Conservation (phyloP, 2,329 filamentous ascomycete species). For the Beauveria sp. region DNA sequence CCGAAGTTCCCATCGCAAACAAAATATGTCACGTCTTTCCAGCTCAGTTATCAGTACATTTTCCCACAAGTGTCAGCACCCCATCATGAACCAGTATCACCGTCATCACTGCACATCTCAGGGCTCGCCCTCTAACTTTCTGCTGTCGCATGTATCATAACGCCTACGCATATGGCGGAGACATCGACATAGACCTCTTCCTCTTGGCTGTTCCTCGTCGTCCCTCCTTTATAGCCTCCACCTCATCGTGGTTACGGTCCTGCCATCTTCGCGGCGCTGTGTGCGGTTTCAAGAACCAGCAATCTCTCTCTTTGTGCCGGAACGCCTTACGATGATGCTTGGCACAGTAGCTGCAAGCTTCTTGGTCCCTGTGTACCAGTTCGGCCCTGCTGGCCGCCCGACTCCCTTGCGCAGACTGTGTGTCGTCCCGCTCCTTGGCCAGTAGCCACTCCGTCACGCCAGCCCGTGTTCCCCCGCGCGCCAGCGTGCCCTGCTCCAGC, state of each 20-base stretch:
- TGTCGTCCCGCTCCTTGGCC: neutral
- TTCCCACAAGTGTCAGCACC: too few relatives aligned
- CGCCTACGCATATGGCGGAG: neutral
- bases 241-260: neutral
- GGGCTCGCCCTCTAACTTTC: too few relatives aligned
- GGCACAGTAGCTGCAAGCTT: neutral
- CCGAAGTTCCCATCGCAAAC: too few relatives aligned
- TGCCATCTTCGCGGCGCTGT: neutral
- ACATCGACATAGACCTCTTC: neutral
- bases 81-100: too few relatives aligned
- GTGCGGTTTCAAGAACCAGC: slow-evolving; percentile 3
- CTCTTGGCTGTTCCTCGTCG: neutral
- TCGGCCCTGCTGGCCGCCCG: neutral
- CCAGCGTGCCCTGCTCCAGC: neutral
- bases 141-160: neutral
- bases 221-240: neutral
- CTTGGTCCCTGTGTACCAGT: neutral
- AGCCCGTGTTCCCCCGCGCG: neutral
- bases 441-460: slow-evolving; percentile 3
- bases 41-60: too few relatives aligned
- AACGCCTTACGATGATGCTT: neutral
- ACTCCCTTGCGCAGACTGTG: too few relatives aligned
- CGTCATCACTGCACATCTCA: neutral
- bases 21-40: too few relatives aligned
- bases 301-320: neutral